Conservation (phyloP, 2,329 filamentous ascomycete genomes). For the Didymella arachidicola region DNA sequence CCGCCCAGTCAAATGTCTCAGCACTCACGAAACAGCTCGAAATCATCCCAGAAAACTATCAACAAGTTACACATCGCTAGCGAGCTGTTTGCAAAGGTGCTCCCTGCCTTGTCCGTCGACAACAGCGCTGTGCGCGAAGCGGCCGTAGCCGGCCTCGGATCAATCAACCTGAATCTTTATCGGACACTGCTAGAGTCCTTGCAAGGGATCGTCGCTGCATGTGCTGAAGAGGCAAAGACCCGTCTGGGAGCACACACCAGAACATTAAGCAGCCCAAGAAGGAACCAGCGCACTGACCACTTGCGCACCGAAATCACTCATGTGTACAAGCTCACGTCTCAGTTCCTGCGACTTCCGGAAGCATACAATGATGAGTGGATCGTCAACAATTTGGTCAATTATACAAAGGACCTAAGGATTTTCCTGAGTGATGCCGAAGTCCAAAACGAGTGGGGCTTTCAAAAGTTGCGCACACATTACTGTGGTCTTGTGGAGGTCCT, state of each 20-base stretch:
- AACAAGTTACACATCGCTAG: slow-evolving; percentile 87
- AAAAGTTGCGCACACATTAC: slow-evolving; percentile 89
- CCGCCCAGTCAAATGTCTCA: slow-evolving; percentile 67
- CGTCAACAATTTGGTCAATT: slow-evolving; percentile 83
- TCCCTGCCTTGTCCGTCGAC: slow-evolving; percentile 82
- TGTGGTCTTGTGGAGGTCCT: slow-evolving; percentile 92
- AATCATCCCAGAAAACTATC: slow-evolving; percentile 69
- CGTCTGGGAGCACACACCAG: slow-evolving; percentile 80
- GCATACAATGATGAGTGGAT: slow-evolving; percentile 91
- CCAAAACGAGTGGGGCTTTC: slow-evolving; percentile 93
- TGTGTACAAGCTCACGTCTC: slow-evolving; percentile 91
- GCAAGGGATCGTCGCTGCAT: slow-evolving; percentile 83
- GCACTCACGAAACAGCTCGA: slow-evolving; percentile 83
- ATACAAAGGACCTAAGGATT: slow-evolving; percentile 89
- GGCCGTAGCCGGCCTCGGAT: slow-evolving; percentile 89
- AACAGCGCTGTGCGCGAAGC: slow-evolving; percentile 85
- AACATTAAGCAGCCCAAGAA: slow-evolving; percentile 76
- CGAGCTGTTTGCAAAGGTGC: slow-evolving; percentile 88
- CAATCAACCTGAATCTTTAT: slow-evolving; percentile 94
- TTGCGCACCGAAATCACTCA: slow-evolving; percentile 94
- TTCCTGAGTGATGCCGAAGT: slow-evolving; percentile 96
- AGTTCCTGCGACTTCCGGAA: slow-evolving; percentile 80
- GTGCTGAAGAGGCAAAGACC: slow-evolving; percentile 86
- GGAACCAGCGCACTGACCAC: slow-evolving; percentile 83
- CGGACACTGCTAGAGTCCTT: slow-evolving; percentile 88